Evolutionary conservation across 345 rosid species (phyloP), one percentile per base, ranked within the genome.

Genomic region (Brassica incana): DNA sequence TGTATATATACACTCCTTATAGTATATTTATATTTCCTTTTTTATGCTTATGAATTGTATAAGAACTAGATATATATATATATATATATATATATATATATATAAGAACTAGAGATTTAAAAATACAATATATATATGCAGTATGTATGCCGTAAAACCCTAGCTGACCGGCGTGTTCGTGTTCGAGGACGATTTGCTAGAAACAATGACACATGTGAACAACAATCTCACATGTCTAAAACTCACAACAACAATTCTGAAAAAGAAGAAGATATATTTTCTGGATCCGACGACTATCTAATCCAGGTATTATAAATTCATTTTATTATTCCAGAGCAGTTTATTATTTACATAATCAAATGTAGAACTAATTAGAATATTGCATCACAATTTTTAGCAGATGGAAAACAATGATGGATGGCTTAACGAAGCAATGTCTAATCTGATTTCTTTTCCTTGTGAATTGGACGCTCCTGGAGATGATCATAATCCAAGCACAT

Each of bases 141-240:
- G 97, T 94, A 94, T 77, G 93, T 92, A 20, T 94, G 98, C 67
- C 96, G 96, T 14, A 92, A 94, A 88, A 88, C 96, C 84, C 86
- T 94, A 67, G 98, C 98, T 8, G 97, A 94, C 77, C 77, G 97
- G 50, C 85, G 98, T 66, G 94, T 92, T 69, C 88, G 98, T 56
- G 88, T 94, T n/a, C 89, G 97, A 0, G 97, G 98, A 20, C 84
- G 98, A 82, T 94, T 94, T 77, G 98, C 97, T 0, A 84, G 93
- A 82, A 94, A 94, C 83, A 88, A 45, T 69, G 94, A 88, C 69
- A 65, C 77, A 3, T 72, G 85, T 74, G 94, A 90, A 69, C 90
- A 87, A 40, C 92, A 89, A 70, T 81, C 75, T 56, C 73, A 63
- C 16, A 71, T 71, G 61, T 85, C 79, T 76, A 87, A 85, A 67